Base-by-base conservation (phyloP, 2,329 filamentous ascomycete species). In the Lachnellula suecica region DNA sequence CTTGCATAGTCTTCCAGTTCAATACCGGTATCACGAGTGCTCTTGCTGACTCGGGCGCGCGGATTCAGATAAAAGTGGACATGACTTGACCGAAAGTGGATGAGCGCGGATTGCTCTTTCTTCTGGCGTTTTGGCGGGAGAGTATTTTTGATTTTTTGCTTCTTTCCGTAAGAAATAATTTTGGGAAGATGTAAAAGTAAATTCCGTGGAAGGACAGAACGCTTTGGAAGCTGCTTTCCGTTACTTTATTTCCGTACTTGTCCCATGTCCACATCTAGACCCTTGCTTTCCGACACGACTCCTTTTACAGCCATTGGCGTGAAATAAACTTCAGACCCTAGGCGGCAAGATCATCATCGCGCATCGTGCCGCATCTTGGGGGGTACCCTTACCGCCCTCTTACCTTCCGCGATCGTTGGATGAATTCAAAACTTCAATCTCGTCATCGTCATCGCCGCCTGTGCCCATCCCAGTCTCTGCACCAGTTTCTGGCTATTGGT, bases 71-170 rank as follows among this genome's bases (percentile, higher is more conserved):
- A n/a, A 17, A 35, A 17, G 31, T n/a, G 15, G 31, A 25, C 53
- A 59, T 20, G 56, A 51, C 43, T 56, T 54, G 11, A 53, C 52
- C 24, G 53, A 49, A 35, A 35, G 15, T n/a, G 15, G 11, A 17
- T 34, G 31, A n/a, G n/a, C n/a, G n/a, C n/a, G n/a, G n/a, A n/a
- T n/a, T n/a, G n/a, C n/a, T n/a, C n/a, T n/a, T 34, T 34, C 31
- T n/a, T 34, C 31, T n/a, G 17, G 13, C 31, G 31, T 17, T 35
- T n/a, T 8, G 31, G 31, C 13, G 31, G 4, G 9, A 35, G 31
- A 34, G 31, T n/a, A 10, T 11, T 34, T 34, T 10, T 11, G 31
- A 17, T 13, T n/a, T 8, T 35, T n/a, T 8, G 5, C 31, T n/a
- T 35, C 15, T 35, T 35, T 35, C 31, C 13, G 31, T 35, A n/a